Percentiles rank a stretch among this genome's conserved stretches.
Evolutionary conservation across 1,139 yeast genomes (phyloP).

Genomic region (Wickerhamiella pararugosa): DNA sequence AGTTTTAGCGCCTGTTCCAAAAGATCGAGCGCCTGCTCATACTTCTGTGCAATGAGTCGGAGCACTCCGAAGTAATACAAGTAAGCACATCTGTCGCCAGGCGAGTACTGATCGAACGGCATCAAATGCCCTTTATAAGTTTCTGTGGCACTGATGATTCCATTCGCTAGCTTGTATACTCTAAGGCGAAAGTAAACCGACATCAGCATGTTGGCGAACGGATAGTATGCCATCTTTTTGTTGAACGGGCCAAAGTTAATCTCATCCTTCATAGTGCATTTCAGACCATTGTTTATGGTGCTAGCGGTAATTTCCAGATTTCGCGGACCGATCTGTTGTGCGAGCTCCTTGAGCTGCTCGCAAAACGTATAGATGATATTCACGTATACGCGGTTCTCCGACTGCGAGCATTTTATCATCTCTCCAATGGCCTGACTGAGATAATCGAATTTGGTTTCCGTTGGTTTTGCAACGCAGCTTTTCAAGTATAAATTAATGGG

Average conservation of each 20-base stretch:
- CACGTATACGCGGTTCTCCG: no score
- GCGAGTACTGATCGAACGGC: conserved; percentile 36
- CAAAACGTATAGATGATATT: no score
- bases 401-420: no score
- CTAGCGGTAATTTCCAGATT: conserved; percentile 41
- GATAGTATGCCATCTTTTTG: conserved; percentile 55
- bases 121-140: conserved; percentile 43
- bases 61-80: conserved; percentile 53
- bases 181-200: conserved; percentile 54
- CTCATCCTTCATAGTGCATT: conserved; percentile 66
- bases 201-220: conserved; percentile 58
- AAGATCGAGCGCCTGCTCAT: conserved; percentile 34
- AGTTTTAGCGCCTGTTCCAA: conserved; percentile 35
- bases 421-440: no score
- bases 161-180: conserved; percentile 63
- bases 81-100: conserved; percentile 24
- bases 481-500: no score
- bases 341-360: no score
- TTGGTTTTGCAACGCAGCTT: no score
- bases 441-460: no score
- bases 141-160: conserved; percentile 57
- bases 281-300: conserved; percentile 56
- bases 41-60: conserved; percentile 48
- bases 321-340: no score
- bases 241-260: conserved; percentile 35